Base-by-base conservation (phyloP, 192 early-diverging fungal genomes). In the Irineochytrium annulatum region DNA sequence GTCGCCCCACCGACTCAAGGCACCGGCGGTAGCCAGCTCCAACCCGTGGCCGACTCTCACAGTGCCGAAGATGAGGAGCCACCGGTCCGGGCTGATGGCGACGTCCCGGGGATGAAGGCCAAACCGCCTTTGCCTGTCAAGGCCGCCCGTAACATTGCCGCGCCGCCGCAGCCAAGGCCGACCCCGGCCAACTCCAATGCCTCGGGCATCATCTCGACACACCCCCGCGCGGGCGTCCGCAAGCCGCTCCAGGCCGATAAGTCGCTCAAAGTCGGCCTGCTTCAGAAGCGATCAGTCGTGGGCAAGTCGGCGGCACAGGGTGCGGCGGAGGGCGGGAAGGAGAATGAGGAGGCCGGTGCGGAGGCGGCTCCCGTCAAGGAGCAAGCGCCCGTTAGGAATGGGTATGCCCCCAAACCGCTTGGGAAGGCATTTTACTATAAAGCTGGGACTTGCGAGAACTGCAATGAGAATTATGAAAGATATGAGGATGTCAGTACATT, bases 401-500 rank as follows among this genome's bases (percentile, higher is more conserved):
- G 26, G 6, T 22, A 22, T 5, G 5, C 24, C 6, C 22, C 22
- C 5, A 24, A 22, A 17, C 6, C 8, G 26, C 6, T 6, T 8
- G 5, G 46, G 46, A 49, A 24, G 22, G 13, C 46, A 6, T 22
- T 49, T n/a, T n/a, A n/a, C 13, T 20, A 8, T 8, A 49, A 49
- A 24, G 8, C 13, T 22, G 46, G 46, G 22, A 22, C 13, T 24
- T 49, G 46, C 22, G 46, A 49, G 24, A 49, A 49, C 26, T 49
- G 46, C 46, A 24, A 49, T 49, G 46, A 20, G 6, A 6, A 49
- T 8, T 49, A 22, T 49, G 22, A 49, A 8, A 22, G 46, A 14
- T 49, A 49, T 24, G 46, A 49, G 24, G 46, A 49, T 8, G 46
- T 49, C n/a, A n/a, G n/a, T n/a, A n/a, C n/a, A 49, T 17, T 8